Conservation (phyloP, 2,329 filamentous ascomycete genomes). For the Colletotrichum euphorbiae region DNA sequence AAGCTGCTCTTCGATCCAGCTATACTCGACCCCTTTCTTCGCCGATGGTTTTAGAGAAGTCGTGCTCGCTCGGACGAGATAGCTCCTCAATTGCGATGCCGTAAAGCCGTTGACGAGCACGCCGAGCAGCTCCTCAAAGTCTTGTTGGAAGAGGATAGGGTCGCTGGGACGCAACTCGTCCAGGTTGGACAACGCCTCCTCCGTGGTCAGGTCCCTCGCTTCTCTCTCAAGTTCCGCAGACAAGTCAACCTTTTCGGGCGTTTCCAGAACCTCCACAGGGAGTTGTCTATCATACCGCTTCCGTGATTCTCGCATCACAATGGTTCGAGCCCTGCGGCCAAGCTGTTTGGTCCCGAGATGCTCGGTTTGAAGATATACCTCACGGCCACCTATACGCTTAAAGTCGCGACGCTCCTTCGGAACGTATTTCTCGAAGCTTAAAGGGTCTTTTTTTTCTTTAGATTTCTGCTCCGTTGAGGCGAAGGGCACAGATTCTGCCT, state of each 20-base stretch:
- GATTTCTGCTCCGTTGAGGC: background rate
- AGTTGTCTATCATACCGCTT: conserved; percentile 31
- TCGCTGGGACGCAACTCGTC: conserved; percentile 60
- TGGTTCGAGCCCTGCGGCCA: conserved; percentile 56
- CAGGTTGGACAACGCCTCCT: conserved; percentile 59
- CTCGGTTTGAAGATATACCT: conserved; percentile 27
- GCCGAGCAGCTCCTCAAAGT: conserved; percentile 56
- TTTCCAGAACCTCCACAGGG: conserved; percentile 18
- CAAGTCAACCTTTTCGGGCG: conserved; percentile 44
- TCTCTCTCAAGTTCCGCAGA: conserved; percentile 47
- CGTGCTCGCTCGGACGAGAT: conserved; percentile 46
- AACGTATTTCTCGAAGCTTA: background rate
- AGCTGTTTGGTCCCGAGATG: conserved; percentile 49
- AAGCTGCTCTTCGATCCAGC: conserved; percentile 56
- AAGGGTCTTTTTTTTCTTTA: background rate
- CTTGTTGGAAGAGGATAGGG: conserved; percentile 51
- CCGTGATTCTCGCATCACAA: conserved; percentile 57
- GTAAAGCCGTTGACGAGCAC: conserved; percentile 60
- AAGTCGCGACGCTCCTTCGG: background rate
- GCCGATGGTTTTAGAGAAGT: conserved; percentile 11
- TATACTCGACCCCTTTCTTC: conserved; percentile 42
- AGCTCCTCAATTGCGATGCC: conserved; percentile 56
- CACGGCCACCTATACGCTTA: conserved; percentile 15
- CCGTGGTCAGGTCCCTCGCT: conserved; percentile 43
- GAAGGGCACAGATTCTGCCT: background rate